Conservation (phyloP, 345 rosid species). For the Lepidium didymum region DNA sequence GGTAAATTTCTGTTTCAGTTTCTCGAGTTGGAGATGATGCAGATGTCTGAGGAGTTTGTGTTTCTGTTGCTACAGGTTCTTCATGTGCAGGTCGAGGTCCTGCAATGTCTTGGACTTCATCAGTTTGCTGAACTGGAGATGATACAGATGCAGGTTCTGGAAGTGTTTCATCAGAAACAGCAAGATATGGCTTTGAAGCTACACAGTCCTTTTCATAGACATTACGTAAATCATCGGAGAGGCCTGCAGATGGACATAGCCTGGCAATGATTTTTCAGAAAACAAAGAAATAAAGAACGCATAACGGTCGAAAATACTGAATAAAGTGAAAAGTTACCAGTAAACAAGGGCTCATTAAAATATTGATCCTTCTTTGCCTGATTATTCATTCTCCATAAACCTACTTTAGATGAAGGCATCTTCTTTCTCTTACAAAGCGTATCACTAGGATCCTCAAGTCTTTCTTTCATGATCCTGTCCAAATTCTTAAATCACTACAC, state of each 20-base stretch:
- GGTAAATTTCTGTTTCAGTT: slow-evolving; percentile 3
- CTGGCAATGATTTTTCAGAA: not conserved
- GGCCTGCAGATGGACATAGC: slow-evolving; percentile 37
- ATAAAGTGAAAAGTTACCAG: slow-evolving; percentile 16
- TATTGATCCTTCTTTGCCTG: slow-evolving; percentile 42
- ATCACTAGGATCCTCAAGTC: slow-evolving; percentile 45
- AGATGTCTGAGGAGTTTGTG: slow-evolving; percentile 4
- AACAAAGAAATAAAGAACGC: not conserved
- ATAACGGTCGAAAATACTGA: not conserved
- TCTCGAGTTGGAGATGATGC: slow-evolving; percentile 21
- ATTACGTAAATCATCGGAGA: slow-evolving; percentile 31
- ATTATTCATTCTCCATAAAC: slow-evolving; percentile 61
- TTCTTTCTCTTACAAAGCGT: slow-evolving; percentile 43
- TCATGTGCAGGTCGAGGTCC: slow-evolving; percentile 20
- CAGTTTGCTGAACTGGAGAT: slow-evolving; percentile 10
- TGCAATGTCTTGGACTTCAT: slow-evolving; percentile 6
- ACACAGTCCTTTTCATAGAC: slow-evolving; percentile 33
- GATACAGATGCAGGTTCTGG: not conserved
- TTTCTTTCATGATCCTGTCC: slow-evolving; percentile 45
- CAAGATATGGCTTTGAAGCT: slow-evolving; percentile 34
- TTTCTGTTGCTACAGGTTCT: slow-evolving; percentile 14
- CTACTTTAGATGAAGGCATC: slow-evolving; percentile 39
- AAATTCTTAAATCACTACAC: slow-evolving; percentile 12
- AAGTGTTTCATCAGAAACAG: slow-evolving; percentile 29
- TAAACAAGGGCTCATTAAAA: slow-evolving; percentile 43